phyloP scores from a whole-genome alignment of 2,329 filamentous ascomycete genomes.

The Colletotrichum viniferum region DNA sequence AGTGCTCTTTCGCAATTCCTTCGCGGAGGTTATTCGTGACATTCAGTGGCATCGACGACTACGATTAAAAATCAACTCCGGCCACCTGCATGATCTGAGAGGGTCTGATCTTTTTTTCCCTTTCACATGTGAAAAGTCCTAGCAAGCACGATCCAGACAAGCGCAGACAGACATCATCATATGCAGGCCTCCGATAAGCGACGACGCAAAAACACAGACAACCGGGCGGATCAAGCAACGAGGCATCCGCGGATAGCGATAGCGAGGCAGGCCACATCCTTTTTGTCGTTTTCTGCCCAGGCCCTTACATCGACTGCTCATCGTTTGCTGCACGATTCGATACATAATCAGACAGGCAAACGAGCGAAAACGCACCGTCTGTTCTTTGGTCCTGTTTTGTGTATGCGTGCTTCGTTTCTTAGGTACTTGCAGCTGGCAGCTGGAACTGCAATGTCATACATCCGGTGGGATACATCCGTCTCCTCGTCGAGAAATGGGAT shows the following conservation, averaged over 20 bases:
- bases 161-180: neutral
- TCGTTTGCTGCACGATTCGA: neutral
- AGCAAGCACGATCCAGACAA: neutral
- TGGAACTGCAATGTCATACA: neutral
- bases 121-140: neutral
- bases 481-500: neutral
- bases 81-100: neutral
- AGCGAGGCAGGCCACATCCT: neutral
- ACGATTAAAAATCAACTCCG: neutral
- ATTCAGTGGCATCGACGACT: neutral
- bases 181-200: neutral
- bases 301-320: neutral
- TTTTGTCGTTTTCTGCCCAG: neutral
- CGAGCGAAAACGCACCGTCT: neutral
- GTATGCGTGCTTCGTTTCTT: neutral
- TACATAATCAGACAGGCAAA: neutral
- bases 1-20: neutral
- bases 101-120: neutral
- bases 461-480: neutral
- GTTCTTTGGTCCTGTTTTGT: neutral
- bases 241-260: neutral
- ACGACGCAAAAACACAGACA: neutral
- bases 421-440: neutral
- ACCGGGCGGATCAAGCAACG: neutral
- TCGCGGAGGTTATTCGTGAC: neutral